These are phyloP conservation scores for Apiospora pterosperma DNA, from an alignment of 2,329 filamentous ascomycete species.

Conservation along the genomic window DNA sequence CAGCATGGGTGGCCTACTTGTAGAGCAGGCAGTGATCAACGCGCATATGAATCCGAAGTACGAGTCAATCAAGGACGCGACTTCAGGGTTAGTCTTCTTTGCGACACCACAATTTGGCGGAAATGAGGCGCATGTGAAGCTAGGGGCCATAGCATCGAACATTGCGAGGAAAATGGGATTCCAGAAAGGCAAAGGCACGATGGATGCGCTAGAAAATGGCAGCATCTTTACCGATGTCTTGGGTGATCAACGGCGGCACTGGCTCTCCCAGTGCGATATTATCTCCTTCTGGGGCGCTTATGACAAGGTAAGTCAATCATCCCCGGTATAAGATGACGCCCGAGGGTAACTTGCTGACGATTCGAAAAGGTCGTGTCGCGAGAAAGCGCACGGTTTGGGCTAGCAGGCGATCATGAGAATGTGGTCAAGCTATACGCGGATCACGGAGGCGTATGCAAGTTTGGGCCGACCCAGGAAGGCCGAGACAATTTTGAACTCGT, in stretches of 20 bases:
- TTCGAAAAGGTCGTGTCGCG: conserved; percentile 10
- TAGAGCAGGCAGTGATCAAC: conserved; percentile 26
- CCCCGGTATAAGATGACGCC: not conserved
- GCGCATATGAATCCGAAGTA: conserved; percentile 19
- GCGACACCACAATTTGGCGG: conserved; percentile 22
- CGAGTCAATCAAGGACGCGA: conserved; percentile 15
- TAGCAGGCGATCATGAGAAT: conserved; percentile 12
- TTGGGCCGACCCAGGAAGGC: not conserved
- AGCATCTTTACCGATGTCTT: conserved; percentile 18
- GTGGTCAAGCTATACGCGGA: conserved; percentile 14
- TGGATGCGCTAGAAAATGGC: conserved; percentile 12
- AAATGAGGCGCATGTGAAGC: conserved; percentile 10
- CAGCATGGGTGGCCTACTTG: conserved; percentile 19
- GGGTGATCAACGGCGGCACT: not conserved
- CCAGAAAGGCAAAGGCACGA: conserved; percentile 13
- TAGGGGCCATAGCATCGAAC: conserved; percentile 14
- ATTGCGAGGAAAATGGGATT: conserved; percentile 14
- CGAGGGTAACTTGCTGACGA: not conserved
- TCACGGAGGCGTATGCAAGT: conserved; percentile 15
- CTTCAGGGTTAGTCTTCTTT: conserved; percentile 20
- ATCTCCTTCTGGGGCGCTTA: conserved; percentile 20
- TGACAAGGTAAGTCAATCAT: conserved; percentile 14
- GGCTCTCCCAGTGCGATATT: conserved; percentile 4
- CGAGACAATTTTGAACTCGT: conserved; percentile 15
- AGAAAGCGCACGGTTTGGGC: conserved; percentile 8